Conservation (phyloP, 2,329 filamentous ascomycete species). For the Arthrinium phaeospermum region DNA sequence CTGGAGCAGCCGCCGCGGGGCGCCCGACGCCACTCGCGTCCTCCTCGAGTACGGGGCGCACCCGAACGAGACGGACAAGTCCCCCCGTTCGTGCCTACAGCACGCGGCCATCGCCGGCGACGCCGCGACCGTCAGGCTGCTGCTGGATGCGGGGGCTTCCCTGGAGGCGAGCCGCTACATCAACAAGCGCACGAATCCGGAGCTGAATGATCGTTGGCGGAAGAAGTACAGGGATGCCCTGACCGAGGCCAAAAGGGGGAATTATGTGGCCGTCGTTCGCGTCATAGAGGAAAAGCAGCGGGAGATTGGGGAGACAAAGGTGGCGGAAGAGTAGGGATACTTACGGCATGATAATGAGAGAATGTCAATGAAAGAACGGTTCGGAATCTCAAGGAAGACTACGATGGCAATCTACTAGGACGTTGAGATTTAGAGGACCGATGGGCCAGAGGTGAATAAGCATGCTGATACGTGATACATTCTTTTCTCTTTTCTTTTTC, state of each 20-base stretch:
- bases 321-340: neutral
- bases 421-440: neutral
- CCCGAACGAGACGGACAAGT: neutral
- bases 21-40: neutral
- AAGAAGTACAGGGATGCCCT: neutral
- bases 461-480: neutral
- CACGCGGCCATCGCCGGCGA: neutral
- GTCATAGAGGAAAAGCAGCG: constrained; percentile 23
- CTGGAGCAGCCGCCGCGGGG: neutral
- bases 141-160: constrained; percentile 4
- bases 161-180: neutral
- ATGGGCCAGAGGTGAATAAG: neutral
- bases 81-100: constrained; percentile 6
- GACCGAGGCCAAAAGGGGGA: neutral
- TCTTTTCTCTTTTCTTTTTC: neutral
- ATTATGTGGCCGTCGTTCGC: neutral
- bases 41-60: constrained; percentile 15
- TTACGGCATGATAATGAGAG: neutral
- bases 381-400: neutral
- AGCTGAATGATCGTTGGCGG: neutral
- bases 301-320: constrained; percentile 20
- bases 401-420: neutral
- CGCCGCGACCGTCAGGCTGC: neutral
- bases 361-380: neutral
- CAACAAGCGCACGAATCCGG: neutral